Conservation (phyloP, 306 rosid genomes). For the Inga oerstediana region DNA sequence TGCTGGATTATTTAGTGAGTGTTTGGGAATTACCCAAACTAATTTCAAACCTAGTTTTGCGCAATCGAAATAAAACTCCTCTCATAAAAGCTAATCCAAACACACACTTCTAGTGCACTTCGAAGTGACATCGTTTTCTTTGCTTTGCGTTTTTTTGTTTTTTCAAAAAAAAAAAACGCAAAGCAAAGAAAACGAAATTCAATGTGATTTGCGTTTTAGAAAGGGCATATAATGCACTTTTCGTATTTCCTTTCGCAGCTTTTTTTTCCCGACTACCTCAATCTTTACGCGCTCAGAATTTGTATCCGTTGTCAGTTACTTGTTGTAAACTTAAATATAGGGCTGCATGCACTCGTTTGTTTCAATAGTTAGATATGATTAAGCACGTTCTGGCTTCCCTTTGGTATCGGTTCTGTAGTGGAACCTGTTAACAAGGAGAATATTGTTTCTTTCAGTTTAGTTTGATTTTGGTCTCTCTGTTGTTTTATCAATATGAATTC, state of each 20-base stretch:
- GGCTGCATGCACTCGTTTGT: not conserved
- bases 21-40: no score
- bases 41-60: no score
- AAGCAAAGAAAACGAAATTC: no score
- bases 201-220: not conserved
- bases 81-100: no score
- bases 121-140: not conserved
- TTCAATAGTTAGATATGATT: not conserved
- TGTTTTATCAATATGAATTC: slow-evolving; percentile 12
- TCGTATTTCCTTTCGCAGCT: not conserved
- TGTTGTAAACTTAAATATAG: not conserved
- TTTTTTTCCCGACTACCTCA: not conserved
- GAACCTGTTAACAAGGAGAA: not conserved
- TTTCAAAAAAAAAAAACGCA: no score
- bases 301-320: slow-evolving; percentile 17
- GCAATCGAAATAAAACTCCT: no score
- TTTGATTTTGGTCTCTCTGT: not conserved
- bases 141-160: not conserved
- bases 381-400: slow-evolving; percentile 8
- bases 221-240: not conserved
- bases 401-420: not conserved
- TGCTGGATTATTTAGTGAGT: not conserved
- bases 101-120: not conserved
- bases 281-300: not conserved
- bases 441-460: not conserved